Evolutionary conservation across 495 filamentous ascomycete genomes (phyloP), one percentile per base, ranked within the genome.

Genomic region (Podospora anserina): DNA sequence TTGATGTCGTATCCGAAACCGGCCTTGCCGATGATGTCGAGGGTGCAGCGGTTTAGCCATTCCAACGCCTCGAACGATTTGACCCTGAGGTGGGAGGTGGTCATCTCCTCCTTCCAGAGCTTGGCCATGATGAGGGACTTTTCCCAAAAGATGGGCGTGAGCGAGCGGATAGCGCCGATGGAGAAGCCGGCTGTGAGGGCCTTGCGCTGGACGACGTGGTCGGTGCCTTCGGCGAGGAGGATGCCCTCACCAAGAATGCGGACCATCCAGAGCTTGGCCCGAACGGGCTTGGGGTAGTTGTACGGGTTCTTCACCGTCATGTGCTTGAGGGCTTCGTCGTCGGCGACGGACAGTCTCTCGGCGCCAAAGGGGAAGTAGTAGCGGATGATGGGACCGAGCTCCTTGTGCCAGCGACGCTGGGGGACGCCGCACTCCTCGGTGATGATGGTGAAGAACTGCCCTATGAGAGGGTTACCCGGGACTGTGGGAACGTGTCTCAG

Each of bases 231-330:
- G 28, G 82, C 82, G 11, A 85, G 76, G 56, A 85, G 76, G 23
- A 85, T 77, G 15, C 82, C 82, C 32, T 83, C 78, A 32, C 82
- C 82, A 30, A 84, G 71, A 54, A 84, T 82, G 58, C 82, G 78
- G 53, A 78, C 76, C 82, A 84, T 81, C 82, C 82, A 85, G 30
- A 81, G 73, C 77, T 80, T 81, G 2, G 81, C 83, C 55, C 81
- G 81, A 0, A 80, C 70, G 0, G 83, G 83, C 68, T 85, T 85
- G 19, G 82, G 82, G 70, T 79, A 86, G 72, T 83, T 84, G 78
- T 86, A 85, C 3, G 82, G 81, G 74, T 86, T 82, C 67, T 81
- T 82, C 66, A 82, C 72, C 11, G 81, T 83, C 76, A 85, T 81
- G 67, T 84, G 81, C 65, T 80, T 80, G 62, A 86, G 75, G 26